These are phyloP conservation scores for Jacaranda mimosifolia DNA, from an alignment of 257 asterid genomes.

Conservation along the genomic window DNA sequence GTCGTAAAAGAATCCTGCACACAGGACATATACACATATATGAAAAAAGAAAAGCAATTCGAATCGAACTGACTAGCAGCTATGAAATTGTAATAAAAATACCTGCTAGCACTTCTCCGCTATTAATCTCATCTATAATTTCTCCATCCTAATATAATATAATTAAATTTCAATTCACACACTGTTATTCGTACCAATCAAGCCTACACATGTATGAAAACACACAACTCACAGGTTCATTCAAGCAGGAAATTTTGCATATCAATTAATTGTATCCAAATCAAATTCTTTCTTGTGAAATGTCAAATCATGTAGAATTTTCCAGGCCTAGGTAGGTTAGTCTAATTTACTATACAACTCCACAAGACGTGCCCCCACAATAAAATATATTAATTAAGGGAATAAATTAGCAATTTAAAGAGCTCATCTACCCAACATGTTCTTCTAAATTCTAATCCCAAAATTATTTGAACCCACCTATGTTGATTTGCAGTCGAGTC, in stretches of 20 bases:
- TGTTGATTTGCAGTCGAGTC: too few relatives aligned
- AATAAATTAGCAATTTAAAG: constrained; percentile 26
- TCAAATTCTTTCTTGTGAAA: constrained; percentile 40
- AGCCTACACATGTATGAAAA: background rate
- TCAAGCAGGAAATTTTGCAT: constrained; percentile 34
- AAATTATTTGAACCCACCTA: too few relatives aligned
- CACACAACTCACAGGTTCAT: constrained; percentile 18
- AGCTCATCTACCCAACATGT: background rate
- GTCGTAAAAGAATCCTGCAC: too few relatives aligned
- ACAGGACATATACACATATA: too few relatives aligned
- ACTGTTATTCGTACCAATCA: background rate
- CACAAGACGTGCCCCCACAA: constrained; percentile 34
- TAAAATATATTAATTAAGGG: background rate
- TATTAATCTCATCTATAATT: too few relatives aligned
- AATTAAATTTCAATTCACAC: too few relatives aligned
- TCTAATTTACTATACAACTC: background rate
- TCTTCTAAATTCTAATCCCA: too few relatives aligned
- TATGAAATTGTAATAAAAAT: background rate
- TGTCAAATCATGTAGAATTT: constrained; percentile 44
- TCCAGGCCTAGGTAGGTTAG: background rate
- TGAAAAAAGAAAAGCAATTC: too few relatives aligned
- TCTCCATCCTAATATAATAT: too few relatives aligned
- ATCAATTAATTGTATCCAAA: constrained; percentile 32
- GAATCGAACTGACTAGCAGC: too few relatives aligned
- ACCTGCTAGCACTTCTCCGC: background rate